A percentile compares a stretch with the other conserved stretches of the same genome.
Conservation (phyloP, 768 basidiomycete species). For the Pulveroboletus sp. region DNA sequence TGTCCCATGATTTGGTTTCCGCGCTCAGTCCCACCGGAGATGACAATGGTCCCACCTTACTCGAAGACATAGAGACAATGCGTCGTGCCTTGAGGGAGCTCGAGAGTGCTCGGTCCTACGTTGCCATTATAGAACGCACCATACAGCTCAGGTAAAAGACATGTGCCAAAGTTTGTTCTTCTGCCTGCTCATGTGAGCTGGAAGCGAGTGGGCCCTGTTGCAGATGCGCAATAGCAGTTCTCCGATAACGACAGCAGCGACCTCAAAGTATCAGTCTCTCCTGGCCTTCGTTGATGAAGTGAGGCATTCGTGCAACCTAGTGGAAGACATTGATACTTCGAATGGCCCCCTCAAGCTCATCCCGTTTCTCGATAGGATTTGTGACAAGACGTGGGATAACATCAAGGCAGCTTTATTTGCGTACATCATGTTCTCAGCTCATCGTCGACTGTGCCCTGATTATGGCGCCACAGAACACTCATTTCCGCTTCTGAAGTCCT, state of each 20-base stretch:
- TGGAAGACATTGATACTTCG: slow-evolving; percentile 41
- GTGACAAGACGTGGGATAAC: slow-evolving; percentile 69
- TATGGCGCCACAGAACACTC: slow-evolving; percentile 46
- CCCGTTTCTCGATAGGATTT: slow-evolving; percentile 55
- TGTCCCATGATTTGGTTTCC: slow-evolving; percentile 63
- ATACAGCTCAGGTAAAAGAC: slow-evolving; percentile 62
- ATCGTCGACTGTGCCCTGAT: not conserved
- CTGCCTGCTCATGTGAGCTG: slow-evolving; percentile 6
- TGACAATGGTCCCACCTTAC: slow-evolving; percentile 53
- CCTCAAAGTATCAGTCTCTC: slow-evolving; percentile 57
- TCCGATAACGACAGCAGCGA: slow-evolving; percentile 41
- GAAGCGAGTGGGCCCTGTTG: slow-evolving; percentile 55
- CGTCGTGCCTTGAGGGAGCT: slow-evolving; percentile 76
- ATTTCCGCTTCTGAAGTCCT: slow-evolving; percentile 63
- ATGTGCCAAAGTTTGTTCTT: not conserved
- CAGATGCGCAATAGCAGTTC: slow-evolving; percentile 41
- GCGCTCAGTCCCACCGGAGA: slow-evolving; percentile 40
- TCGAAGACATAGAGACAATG: slow-evolving; percentile 78
- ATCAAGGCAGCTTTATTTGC: slow-evolving; percentile 61
- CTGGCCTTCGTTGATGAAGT: slow-evolving; percentile 57
- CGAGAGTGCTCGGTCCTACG: slow-evolving; percentile 70
- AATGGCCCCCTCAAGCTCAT: slow-evolving; percentile 57
- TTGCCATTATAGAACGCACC: slow-evolving; percentile 65
- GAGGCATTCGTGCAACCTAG: slow-evolving; percentile 37
- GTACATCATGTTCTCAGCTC: slow-evolving; percentile 39